A percentile compares a stretch with the other conserved stretches of the same genome.
These are phyloP conservation scores for Fusarium goolgardi DNA, from an alignment of 2,329 filamentous ascomycete genomes.

Conservation along the genomic window DNA sequence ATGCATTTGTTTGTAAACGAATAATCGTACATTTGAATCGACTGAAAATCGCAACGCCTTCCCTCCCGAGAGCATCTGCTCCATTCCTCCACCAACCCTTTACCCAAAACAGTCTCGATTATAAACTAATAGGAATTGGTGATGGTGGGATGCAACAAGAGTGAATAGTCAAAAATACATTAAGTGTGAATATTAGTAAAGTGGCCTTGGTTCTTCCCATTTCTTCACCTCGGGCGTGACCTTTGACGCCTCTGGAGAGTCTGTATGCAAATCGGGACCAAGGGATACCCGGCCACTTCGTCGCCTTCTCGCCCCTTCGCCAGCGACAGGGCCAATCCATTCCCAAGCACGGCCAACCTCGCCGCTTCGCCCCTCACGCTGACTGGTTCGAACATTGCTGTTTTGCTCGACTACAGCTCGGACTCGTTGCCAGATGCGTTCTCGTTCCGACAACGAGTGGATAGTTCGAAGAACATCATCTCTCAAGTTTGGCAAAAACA, in stretches of 20 bases:
- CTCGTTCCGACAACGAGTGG: conserved; percentile 79
- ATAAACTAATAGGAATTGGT: conserved; percentile 31
- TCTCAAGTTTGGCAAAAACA: conserved; percentile 88
- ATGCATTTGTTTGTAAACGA: conserved; percentile 23
- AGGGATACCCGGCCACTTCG: conserved; percentile 65
- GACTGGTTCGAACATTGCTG: conserved; percentile 82
- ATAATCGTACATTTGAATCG: conserved; percentile 33
- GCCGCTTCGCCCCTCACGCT: conserved; percentile 75
- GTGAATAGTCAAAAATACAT: conserved; percentile 13
- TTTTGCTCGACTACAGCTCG: conserved; percentile 90
- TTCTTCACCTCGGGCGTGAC: conserved; percentile 49
- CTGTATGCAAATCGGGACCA: conserved; percentile 53
- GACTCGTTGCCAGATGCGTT: conserved; percentile 87
- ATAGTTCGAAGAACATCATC: conserved; percentile 90
- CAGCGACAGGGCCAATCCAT: conserved; percentile 71
- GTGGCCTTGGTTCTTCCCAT: conserved; percentile 58
- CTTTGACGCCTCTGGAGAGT: conserved; percentile 48
- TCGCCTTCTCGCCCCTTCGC: conserved; percentile 58
- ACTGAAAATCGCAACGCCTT: conserved; percentile 40
- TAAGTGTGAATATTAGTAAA: conserved; percentile 51
- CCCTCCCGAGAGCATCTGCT: conserved; percentile 20
- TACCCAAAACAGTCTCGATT: conserved; percentile 24
- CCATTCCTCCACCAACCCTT: too few species aligned
- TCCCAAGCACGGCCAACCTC: conserved; percentile 76
- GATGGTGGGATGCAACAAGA: conserved; percentile 13